Percentiles rank a stretch among this genome's conserved stretches.
These are phyloP conservation scores for Gnomoniopsis smithogilvyi DNA, from an alignment of 2,329 filamentous ascomycete genomes.

Conservation along the genomic window DNA sequence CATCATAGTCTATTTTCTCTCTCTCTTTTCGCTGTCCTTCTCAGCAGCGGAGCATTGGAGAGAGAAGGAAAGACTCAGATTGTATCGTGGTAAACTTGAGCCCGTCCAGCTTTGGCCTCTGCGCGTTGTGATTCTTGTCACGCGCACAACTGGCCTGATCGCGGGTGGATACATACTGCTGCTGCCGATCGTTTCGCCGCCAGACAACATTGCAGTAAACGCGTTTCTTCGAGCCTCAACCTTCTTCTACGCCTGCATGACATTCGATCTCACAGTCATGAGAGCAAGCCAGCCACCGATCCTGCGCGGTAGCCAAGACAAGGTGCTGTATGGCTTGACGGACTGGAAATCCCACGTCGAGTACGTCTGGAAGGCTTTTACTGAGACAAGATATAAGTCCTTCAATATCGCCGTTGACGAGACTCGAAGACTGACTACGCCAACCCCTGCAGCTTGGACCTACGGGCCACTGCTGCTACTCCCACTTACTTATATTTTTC, in stretches of 20 bases:
- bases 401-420: slow-evolving; percentile 10
- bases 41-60: background rate
- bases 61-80: background rate
- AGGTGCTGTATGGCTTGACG: background rate
- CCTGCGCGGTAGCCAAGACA: background rate
- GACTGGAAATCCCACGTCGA: background rate
- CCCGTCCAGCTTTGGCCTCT: background rate
- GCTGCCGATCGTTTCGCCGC: background rate
- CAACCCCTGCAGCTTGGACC: background rate
- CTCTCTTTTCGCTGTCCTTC: slow-evolving; percentile 3
- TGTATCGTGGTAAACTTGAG: background rate
- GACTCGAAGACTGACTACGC: background rate
- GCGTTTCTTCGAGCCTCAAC: background rate
- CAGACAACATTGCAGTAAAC: background rate
- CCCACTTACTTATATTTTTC: background rate
- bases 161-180: background rate
- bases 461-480: background rate
- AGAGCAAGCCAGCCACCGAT: background rate
- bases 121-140: background rate
- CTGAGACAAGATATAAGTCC: slow-evolving; percentile 6
- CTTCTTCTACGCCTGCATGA: slow-evolving; percentile 10
- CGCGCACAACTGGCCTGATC: background rate
- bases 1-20: background rate
- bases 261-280: slow-evolving; percentile 4
- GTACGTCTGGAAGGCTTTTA: slow-evolving; percentile 1